Evolutionary conservation across 257 asterid species (phyloP).

Genomic region (Petunia secreta): DNA sequence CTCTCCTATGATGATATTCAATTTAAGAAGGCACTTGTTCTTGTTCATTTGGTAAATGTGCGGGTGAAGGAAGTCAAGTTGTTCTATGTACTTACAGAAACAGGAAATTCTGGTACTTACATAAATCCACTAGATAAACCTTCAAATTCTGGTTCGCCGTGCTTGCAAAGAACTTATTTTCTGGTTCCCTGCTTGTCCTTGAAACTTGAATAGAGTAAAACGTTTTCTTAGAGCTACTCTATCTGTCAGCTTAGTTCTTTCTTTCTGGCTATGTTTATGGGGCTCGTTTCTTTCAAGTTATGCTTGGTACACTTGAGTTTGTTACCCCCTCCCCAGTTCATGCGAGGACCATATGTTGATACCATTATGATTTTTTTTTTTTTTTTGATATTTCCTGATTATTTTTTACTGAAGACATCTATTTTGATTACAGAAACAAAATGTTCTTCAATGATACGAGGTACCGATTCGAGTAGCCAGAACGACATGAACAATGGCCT

Average conservation of each 20-base stretch:
- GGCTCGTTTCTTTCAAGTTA: not conserved
- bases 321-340: slow-evolving; percentile 16
- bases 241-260: not conserved
- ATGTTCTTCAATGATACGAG: slow-evolving; percentile 28
- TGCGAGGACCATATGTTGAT: slow-evolving; percentile 17
- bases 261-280: not conserved
- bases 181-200: not conserved
- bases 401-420: not conserved
- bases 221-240: not conserved
- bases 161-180: not conserved
- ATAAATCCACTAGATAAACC: slow-evolving; percentile 13
- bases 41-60: not conserved
- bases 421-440: slow-evolving; percentile 16
- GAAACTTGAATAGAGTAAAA: not conserved
- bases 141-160: slow-evolving; percentile 12
- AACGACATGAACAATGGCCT: not conserved
- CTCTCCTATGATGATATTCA: not conserved
- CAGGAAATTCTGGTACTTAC: not conserved
- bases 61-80: slow-evolving; percentile 6
- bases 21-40: not conserved
- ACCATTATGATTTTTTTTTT: not conserved
- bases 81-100: not conserved
- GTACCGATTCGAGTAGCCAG: slow-evolving; percentile 8
- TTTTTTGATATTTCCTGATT: not conserved
- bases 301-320: slow-evolving; percentile 7